Percentiles rank a stretch among this genome's conserved stretches.
Evolutionary conservation across 495 filamentous ascomycete species (phyloP).

Genomic region (Bombardia bombarda): DNA sequence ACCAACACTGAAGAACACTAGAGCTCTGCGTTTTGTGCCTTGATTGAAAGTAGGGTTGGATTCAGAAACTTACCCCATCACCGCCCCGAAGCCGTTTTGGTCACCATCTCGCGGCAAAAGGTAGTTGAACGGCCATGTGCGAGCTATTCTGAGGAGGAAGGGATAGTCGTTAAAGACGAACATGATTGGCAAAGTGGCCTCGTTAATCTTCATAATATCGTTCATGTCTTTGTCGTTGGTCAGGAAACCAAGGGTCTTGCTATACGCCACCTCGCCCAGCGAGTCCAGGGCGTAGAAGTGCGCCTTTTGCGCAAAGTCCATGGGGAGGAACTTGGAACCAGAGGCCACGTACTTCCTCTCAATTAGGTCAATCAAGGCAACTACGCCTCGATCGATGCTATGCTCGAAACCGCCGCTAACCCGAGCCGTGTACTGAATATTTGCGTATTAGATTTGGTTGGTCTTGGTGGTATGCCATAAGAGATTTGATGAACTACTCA

Average conservation of each 20-base stretch:
- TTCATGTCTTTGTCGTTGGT: constrained; percentile 49
- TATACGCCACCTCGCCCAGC: constrained; percentile 57
- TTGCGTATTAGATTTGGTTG: not conserved
- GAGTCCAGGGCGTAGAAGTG: constrained; percentile 52
- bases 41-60: not conserved
- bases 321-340: constrained; percentile 20
- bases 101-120: constrained; percentile 14
- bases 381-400: constrained; percentile 40
- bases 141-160: constrained; percentile 45
- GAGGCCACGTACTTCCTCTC: constrained; percentile 44
- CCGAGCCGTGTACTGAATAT: constrained; percentile 17
- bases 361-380: constrained; percentile 27
- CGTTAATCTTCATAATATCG: constrained; percentile 45
- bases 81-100: constrained; percentile 10
- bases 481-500: not conserved
- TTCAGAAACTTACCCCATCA: constrained; percentile 11
- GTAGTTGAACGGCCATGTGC: constrained; percentile 15
- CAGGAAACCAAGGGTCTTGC: constrained; percentile 54
- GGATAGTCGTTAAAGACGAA: constrained; percentile 43
- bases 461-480: not conserved
- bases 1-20: too few species aligned
- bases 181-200: constrained; percentile 41
- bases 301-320: constrained; percentile 44
- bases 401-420: constrained; percentile 39
- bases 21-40: not conserved